Evolutionary conservation across 2,329 filamentous ascomycete genomes (phyloP).

Genomic region (Fusarium hostae): DNA sequence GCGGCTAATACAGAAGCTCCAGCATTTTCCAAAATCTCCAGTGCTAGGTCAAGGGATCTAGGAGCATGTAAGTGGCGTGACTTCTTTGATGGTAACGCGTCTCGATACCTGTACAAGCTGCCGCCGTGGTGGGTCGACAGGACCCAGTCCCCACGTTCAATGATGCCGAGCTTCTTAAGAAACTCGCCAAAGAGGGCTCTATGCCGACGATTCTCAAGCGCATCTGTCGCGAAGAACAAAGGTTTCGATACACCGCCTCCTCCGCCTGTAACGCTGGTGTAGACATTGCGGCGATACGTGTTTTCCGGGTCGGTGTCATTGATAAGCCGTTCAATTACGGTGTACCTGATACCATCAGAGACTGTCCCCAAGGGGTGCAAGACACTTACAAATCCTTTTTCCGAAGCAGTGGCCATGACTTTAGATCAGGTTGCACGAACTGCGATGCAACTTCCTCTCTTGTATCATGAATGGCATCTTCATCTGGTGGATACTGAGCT

Average conservation of each 20-base stretch:
- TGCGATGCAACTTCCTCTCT: constrained; percentile 12
- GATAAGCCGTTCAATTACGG: constrained; percentile 49
- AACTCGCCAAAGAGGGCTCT: constrained; percentile 50
- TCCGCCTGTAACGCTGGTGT: constrained; percentile 56
- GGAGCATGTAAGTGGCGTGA: not conserved
- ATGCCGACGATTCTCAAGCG: constrained; percentile 54
- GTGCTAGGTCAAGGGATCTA: constrained; percentile 53
- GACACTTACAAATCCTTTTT: constrained; percentile 42
- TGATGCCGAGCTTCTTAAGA: constrained; percentile 44
- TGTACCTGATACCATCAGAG: constrained; percentile 46
- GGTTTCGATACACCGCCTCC: constrained; percentile 45
- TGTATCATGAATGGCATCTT: not conserved
- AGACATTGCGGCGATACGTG: constrained; percentile 51
- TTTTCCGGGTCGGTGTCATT: constrained; percentile 49
- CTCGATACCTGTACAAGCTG: constrained; percentile 51
- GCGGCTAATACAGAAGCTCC: constrained; percentile 53
- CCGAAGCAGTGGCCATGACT: constrained; percentile 27
- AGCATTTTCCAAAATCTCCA: constrained; percentile 55
- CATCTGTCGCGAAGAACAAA: constrained; percentile 55
- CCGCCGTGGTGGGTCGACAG: constrained; percentile 52
- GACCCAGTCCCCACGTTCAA: constrained; percentile 53
- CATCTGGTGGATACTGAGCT: constrained; percentile 47
- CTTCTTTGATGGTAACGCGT: accelerated
- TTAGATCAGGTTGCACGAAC: not conserved
- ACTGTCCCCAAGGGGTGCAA: not conserved